Conservation (phyloP, 2,329 filamentous ascomycete genomes). For the Ophioceras dolichostomum region DNA sequence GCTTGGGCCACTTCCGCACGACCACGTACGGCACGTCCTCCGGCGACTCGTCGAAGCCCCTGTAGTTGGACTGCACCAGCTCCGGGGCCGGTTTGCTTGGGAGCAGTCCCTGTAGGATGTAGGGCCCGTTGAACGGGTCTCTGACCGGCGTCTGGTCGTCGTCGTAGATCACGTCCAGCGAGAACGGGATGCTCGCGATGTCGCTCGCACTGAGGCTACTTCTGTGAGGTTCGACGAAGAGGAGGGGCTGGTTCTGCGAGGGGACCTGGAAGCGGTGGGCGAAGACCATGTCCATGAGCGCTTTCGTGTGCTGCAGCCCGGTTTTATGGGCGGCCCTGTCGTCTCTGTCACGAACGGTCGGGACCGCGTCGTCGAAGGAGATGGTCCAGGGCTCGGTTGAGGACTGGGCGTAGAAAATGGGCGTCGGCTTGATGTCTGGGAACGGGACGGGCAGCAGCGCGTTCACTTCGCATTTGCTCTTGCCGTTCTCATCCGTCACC, state of each 20-base stretch:
- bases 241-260: constrained; percentile 28
- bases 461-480: constrained; percentile 22
- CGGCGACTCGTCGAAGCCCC: constrained; percentile 24
- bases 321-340: too few relatives aligned
- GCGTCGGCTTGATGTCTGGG: constrained; percentile 21
- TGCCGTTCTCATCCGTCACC: constrained; percentile 20
- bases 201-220: constrained; percentile 14
- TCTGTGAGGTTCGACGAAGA: constrained; percentile 19
- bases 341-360: not conserved
- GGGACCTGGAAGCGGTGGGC: constrained; percentile 30
- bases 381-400: constrained; percentile 22
- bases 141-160: constrained; percentile 24
- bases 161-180: constrained; percentile 9
- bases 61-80: constrained; percentile 18
- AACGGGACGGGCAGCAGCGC: constrained; percentile 31
- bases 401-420: constrained; percentile 24
- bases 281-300: constrained; percentile 34
- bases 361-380: constrained; percentile 12
- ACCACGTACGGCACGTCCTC: constrained; percentile 35
- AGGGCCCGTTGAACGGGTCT: constrained; percentile 21
- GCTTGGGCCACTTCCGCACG: constrained; percentile 31
- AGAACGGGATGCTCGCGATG: constrained; percentile 18
- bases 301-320: constrained; percentile 28
- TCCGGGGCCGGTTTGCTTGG: constrained; percentile 28
- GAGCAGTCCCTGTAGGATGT: constrained; percentile 27